Evolutionary conservation across 2,329 filamentous ascomycete species (phyloP), one percentile per base, ranked within the genome.

Genomic region (Botrytis byssoidea): DNA sequence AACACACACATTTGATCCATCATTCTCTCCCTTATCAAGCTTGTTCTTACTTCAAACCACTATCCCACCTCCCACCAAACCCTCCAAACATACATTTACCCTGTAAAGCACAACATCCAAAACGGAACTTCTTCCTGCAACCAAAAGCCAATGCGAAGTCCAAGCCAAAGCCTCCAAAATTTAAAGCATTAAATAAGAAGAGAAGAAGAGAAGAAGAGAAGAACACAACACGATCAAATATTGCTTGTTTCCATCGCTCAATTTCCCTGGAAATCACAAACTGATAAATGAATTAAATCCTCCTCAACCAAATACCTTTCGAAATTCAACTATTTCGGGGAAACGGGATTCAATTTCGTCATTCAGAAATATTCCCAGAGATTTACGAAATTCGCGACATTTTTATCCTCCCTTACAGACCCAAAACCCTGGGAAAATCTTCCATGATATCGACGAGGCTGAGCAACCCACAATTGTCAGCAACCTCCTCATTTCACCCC

Each of bases 361-460:
- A 25, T 48, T 18, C 20, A 64, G 16, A 42, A 18, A 20, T 64
- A 44, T 64, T 44, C 37, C 61, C 12, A 20, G 12, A 42, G 12
- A 16, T 42, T 10, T 8, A 37, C 55, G 20, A 20, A 37, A 37
- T 70, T 70, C 40, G 55, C 68, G 68, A 70, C 40, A 46, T 20
- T 55, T 67, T 67, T 40, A 40, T 12, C 22, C n/a, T 55, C 10
- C 42, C 44, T 32, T n/a, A 37, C 35, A n/a, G 44, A 25, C 61
- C 37, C 32, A 70, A 70, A 70, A 46, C 57, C n/a, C 68, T 14
- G 40, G 55, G 55, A 46, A 70, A 48, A 59, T 44, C 44, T 71
- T 40, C n/a, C 42, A 63, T 71, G 32, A 44, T 42, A 37, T 55
- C 29, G 70, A 70, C 70, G 70, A 72, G 70, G 70, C 70, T 72